Base-by-base conservation (phyloP, 768 basidiomycete genomes). In the Panaeolus cyanescens region DNA sequence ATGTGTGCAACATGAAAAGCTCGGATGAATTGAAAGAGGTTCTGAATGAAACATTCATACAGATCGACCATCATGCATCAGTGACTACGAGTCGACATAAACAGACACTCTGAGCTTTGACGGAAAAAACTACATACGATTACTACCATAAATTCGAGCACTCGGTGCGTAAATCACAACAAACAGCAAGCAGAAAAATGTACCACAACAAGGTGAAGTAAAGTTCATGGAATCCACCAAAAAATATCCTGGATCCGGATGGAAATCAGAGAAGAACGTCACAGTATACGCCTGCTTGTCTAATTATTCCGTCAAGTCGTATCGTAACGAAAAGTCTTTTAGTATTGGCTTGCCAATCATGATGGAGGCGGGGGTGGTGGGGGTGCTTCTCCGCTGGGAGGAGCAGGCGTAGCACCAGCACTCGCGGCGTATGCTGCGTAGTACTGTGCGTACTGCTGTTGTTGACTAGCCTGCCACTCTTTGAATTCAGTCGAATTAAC, bases 401-500 rank as follows among this genome's bases (percentile, higher is more conserved):
- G 64, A 9, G 63, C 56, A 17, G 65, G 59, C 17, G 62, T 56
- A 20, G 70, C 60, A 20, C 61, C 62, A 32, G 66, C 69, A 58
- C 54, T 50, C 25, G 54, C 60, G 19, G 68, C 71, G 60, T 89
- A 85, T 32, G 81, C 74, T 15, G 83, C 81, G 68, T 92, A 92
- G 72, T 92, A 92, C 61, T 91, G 88, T 13, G 80, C 81, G 66
- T 93, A 92, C 67, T 88, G 87, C 62, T 85, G 81, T 67, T 90
- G 87, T 64, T 91, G 89, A 63, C 85, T 85, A 9, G 88, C 85
- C 36, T 85, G 85, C 92, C 92, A 93, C 67, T 90, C 85, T 71
- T 91, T 92, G 72, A 93, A 93, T 67, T 92, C 84, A 1, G 82
- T 68, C 3, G 92, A 90, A 70, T 93, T 93, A 62, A 93, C 88